Percentiles rank a stretch among this genome's conserved stretches.
These are phyloP conservation scores for Sporothrix protearum DNA, from an alignment of 2,329 filamentous ascomycete species.

Conservation along the genomic window DNA sequence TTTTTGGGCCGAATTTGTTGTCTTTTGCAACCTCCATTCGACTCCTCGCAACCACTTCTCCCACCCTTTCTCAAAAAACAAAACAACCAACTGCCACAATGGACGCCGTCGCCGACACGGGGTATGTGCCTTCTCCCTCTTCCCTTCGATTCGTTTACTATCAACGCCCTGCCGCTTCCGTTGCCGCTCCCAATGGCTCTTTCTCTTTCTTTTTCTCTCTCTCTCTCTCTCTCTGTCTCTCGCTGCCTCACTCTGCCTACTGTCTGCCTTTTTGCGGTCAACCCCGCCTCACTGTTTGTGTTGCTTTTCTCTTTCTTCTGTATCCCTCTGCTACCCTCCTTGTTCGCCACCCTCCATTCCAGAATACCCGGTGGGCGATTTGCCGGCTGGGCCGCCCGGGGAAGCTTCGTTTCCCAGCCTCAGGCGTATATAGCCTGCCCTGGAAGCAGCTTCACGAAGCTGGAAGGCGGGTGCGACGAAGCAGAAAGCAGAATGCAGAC, in stretches of 20 bases:
- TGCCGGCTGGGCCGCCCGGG: neutral
- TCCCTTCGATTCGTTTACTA: neutral
- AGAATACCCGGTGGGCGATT: slow-evolving; percentile 19
- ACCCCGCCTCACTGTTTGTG: neutral
- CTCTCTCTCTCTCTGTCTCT: neutral
- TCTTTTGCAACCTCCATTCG: neutral
- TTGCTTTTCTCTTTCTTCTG: neutral
- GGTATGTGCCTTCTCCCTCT: slow-evolving; percentile 14
- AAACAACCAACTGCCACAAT: neutral
- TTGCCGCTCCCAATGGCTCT: neutral
- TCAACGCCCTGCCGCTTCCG: neutral
- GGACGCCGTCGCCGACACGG: slow-evolving; percentile 1
- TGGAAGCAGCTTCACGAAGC: neutral
- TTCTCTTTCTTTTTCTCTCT: neutral
- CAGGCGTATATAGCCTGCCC: neutral
- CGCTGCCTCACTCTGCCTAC: neutral
- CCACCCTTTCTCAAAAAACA: neutral
- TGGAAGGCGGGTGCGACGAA: neutral
- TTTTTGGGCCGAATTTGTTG: neutral
- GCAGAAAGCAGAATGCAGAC: too few species aligned
- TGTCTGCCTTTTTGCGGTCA: slow-evolving; percentile 1
- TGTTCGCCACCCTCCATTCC: slow-evolving; percentile 5
- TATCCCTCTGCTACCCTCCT: neutral
- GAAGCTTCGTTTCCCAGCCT: slow-evolving; percentile 12
- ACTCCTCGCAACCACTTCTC: neutral